Evolutionary conservation across 2,329 filamentous ascomycete genomes (phyloP).

Genomic region (Alternaria arbusti): DNA sequence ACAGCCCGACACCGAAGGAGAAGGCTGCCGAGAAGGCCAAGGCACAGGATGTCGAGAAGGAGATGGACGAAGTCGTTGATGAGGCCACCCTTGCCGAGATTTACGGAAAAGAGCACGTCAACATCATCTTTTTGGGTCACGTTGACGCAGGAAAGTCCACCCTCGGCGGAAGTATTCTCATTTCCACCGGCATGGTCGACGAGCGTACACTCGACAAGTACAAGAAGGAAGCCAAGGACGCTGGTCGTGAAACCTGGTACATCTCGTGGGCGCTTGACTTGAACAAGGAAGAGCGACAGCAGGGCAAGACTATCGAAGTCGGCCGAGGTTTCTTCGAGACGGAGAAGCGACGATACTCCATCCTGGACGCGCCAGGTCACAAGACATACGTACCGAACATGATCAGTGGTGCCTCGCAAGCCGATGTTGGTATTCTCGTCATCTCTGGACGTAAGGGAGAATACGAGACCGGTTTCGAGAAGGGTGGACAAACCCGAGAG

Average conservation of each 20-base stretch:
- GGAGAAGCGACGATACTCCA: conserved; percentile 93
- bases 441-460: conserved; percentile 97
- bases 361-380: conserved; percentile 95
- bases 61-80: conserved; percentile 79
- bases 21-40: conserved; percentile 68
- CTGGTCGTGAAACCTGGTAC: conserved; percentile 98
- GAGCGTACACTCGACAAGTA: conserved; percentile 98
- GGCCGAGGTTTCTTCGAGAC: conserved; percentile 93
- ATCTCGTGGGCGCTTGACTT: conserved; percentile 97
- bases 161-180: conserved; percentile 89
- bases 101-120: conserved; percentile 92
- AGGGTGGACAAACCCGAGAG: conserved; percentile 94
- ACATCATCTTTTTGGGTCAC: conserved; percentile 97
- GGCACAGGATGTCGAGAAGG: conserved; percentile 82
- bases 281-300: conserved; percentile 93
- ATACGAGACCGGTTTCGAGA: conserved; percentile 98
- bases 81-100: conserved; percentile 90
- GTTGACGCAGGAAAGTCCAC: conserved; percentile 99
- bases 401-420: conserved; percentile 82
- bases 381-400: conserved; percentile 98
- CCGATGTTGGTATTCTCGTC: conserved; percentile 81
- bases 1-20: conserved; percentile 72
- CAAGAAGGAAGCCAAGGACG: conserved; percentile 85
- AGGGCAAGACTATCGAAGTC: conserved; percentile 98
- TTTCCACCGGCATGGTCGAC: conserved; percentile 98